Evolutionary conservation across 2,329 filamentous ascomycete genomes (phyloP).

Genomic region (Paecilomyces fulvus): DNA sequence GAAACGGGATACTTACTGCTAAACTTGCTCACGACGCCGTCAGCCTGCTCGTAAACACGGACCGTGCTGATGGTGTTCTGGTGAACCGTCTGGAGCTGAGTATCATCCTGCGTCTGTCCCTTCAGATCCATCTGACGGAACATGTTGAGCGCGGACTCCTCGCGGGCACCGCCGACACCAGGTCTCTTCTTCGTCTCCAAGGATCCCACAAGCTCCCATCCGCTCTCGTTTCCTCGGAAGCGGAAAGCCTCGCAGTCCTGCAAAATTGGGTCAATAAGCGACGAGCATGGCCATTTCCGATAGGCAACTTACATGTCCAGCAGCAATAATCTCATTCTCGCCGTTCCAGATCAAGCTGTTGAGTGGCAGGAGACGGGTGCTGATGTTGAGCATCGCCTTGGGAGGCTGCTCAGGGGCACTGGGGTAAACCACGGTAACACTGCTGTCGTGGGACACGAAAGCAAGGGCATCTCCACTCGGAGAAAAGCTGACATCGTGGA

Average conservation of each 20-base stretch:
- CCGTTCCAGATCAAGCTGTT: conserved; percentile 87
- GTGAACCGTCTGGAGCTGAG: conserved; percentile 87
- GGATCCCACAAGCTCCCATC: conserved; percentile 77
- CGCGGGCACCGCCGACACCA: conserved; percentile 53
- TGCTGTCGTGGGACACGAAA: conserved; percentile 92
- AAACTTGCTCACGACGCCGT: conserved; percentile 63
- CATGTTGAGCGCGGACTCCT: conserved; percentile 95
- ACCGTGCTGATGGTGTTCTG: conserved; percentile 92
- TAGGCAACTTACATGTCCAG: conserved; percentile 60
- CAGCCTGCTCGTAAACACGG: conserved; percentile 61
- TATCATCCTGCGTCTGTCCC: conserved; percentile 85
- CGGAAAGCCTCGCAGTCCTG: conserved; percentile 76
- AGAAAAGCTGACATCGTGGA: conserved; percentile 88
- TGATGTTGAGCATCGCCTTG: conserved; percentile 78
- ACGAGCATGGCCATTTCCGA: neutral
- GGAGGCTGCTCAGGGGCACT: conserved; percentile 84
- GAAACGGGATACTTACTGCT: conserved; percentile 58
- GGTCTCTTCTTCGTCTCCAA: conserved; percentile 64
- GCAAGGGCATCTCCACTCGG: conserved; percentile 88
- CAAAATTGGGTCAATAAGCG: neutral
- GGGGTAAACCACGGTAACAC: conserved; percentile 92
- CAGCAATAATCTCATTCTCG: conserved; percentile 89
- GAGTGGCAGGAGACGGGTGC: conserved; percentile 84
- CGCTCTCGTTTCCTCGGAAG: conserved; percentile 66
- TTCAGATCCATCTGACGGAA: conserved; percentile 98